Evolutionary conservation across 352 stramenopile species (phyloP), one percentile per base, ranked within the genome.

Genomic region (Pythium folliculosum): DNA sequence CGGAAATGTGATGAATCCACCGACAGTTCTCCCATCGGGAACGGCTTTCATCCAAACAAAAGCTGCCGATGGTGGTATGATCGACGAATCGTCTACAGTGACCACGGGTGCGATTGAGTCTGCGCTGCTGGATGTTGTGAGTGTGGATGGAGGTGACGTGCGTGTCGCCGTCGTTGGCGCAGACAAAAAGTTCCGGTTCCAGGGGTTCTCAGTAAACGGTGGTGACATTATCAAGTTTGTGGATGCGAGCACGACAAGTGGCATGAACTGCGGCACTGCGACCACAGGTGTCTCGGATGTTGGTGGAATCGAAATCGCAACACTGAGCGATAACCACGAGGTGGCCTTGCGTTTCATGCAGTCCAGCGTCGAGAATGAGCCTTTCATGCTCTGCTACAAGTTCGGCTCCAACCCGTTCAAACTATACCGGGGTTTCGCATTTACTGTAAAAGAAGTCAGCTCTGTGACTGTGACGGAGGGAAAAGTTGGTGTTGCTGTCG

Each of bases 371-470:
- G 69, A 78, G 12, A 67, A 54, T 1, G 51, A 75, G 5, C 70
- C 79, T 17, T 91, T 91, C 37, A 60, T 58, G 0, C 56, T 91
- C 40, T 91, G 81, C 65, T 91, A 90, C 73, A 90, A 91, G 43
- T 89, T 90, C 48, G 83, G 83, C 0, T 63, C 73, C 1, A 90
- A 91, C 48, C 80, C 83, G 7, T 91, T 90, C 57, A 89, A 89
- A 21, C 32, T 91, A 30, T 91, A 91, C 27, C 44, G 60, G 6
- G 14, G 58, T 0, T 63, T 90, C 0, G 67, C 74, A 8, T 80
- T 91, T 27, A 79, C 65, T 2, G 80, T 90, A 8, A 91, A 91
- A 51, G 66, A 84, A 47, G 72, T 91, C 2, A 57, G 54, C 12
- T 70, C 64, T 0, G 65, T 88, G 23, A 74, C 27, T 17, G 60